These are phyloP conservation scores for Phlebopus sp. DNA, from an alignment of 1,284 basidiomycete species.

Conservation along the genomic window DNA sequence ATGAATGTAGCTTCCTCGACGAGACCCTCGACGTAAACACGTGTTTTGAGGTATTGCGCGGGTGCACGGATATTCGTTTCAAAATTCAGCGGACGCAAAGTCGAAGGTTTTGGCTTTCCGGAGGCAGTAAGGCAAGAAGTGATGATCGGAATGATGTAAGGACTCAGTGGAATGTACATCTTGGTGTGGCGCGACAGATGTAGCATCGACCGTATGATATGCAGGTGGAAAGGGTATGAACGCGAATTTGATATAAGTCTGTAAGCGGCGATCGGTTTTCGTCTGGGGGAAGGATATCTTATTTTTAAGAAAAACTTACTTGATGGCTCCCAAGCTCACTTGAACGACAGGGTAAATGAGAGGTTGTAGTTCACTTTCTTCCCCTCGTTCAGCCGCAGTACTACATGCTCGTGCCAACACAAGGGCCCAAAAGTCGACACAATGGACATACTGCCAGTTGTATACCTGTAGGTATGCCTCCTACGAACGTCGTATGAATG, in stretches of 20 bases:
- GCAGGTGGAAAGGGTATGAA: slow-evolving; percentile 80
- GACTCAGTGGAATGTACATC: slow-evolving; percentile 87
- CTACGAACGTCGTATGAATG: slow-evolving; percentile 36
- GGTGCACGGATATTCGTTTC: slow-evolving; percentile 87
- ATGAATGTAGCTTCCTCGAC: slow-evolving; percentile 81
- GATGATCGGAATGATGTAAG: slow-evolving; percentile 86
- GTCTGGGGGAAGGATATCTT: background rate
- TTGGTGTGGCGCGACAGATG: slow-evolving; percentile 76
- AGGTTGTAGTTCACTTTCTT: slow-evolving; percentile 79
- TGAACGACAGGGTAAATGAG: slow-evolving; percentile 96
- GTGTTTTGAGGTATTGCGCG: slow-evolving; percentile 85
- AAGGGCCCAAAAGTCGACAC: slow-evolving; percentile 94
- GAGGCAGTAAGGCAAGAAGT: slow-evolving; percentile 75
- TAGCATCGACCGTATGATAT: slow-evolving; percentile 70
- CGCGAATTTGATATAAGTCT: slow-evolving; percentile 83
- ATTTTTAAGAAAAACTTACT: slow-evolving; percentile 47
- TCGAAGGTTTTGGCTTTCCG: slow-evolving; percentile 80
- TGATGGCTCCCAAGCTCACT: slow-evolving; percentile 88
- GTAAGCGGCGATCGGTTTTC: slow-evolving; percentile 3
- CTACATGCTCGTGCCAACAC: slow-evolving; percentile 84
- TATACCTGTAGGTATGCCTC: slow-evolving; percentile 91
- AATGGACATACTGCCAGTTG: slow-evolving; percentile 98
- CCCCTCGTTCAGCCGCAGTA: slow-evolving; percentile 49
- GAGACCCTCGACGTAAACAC: slow-evolving; percentile 82
- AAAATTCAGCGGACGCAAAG: slow-evolving; percentile 86